Evolutionary conservation across 768 basidiomycete genomes (phyloP), one percentile per base, ranked within the genome.

Genomic region (Serendipita vermifera): DNA sequence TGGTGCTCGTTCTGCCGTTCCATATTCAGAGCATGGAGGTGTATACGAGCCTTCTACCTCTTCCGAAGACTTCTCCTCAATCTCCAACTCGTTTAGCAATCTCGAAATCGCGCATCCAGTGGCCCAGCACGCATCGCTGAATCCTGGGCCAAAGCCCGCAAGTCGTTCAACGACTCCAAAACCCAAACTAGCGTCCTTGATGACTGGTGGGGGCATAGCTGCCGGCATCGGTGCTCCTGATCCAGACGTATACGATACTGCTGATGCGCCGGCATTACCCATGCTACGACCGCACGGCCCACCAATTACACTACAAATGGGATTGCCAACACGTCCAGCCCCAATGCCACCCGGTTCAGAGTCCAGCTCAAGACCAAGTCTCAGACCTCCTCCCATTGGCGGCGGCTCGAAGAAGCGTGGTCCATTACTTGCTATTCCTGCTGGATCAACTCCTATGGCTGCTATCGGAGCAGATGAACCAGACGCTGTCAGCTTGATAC

Each of bases 141-240:
- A 29, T n/a, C n/a, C 46, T 5, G 24, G 24, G 5, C 22, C 20
- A 2, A 22, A 51, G 46, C 46, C 46, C 17, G 46, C 22, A 31
- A 51, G 46, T 31, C 46, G 46, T 26, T 51, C 46, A 31, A 51
- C 46, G 46, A 51, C 46, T 27, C 46, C 46, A 20, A 51, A 51
- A 31, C 46, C 46, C 20, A 51, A 51, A 51, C 27, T 51, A 27
- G n/a, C 29, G 46, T 36, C 35, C n/a, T 31, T 51, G 1, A 51
- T 27, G 24, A 51, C 46, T 5, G 27, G 46, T 51, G 46, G 46
- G 11, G 46, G 46, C 27, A 31, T 31, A 22, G 46, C 32, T 5
- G 46, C 24, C 22, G 29, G 46, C 32, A 51, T 51, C 46, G 46
- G 46, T 51, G 46, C 46, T 22, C 46, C 46, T 22, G 46, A 51